Conservation (phyloP, 2,329 filamentous ascomycete species). For the Penicillium hordei region DNA sequence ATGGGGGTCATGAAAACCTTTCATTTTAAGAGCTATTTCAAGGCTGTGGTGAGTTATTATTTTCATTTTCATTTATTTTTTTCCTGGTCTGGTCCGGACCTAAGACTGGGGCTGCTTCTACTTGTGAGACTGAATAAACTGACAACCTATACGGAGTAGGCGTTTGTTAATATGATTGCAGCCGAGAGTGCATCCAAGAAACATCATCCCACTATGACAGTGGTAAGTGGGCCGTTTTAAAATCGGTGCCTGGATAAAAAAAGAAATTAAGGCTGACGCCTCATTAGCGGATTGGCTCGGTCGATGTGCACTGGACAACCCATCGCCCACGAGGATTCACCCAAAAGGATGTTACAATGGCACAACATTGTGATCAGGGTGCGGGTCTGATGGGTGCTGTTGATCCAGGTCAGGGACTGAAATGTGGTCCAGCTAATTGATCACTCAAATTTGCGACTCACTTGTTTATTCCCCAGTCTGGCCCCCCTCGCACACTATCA, state of each 20-base stretch:
- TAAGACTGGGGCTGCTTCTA: not conserved
- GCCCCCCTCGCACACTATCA: not conserved
- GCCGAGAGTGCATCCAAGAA: conserved; percentile 39
- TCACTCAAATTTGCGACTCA: not conserved
- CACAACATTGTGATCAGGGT: conserved; percentile 39
- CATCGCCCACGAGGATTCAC: conserved; percentile 42
- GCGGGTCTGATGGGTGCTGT: conserved; percentile 37
- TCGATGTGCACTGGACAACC: conserved; percentile 44
- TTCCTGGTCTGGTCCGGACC: not conserved
- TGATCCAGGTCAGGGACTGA: conserved; percentile 31
- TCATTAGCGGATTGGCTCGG: conserved; percentile 36
- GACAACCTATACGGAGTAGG: conserved; percentile 20
- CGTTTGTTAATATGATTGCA: conserved; percentile 40
- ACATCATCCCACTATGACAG: conserved; percentile 42
- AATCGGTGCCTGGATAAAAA: not conserved
- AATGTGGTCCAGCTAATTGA: conserved; percentile 23
- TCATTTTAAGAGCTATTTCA: conserved; percentile 42
- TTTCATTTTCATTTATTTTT: not conserved
- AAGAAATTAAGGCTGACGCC: conserved; percentile 14
- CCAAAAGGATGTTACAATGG: conserved; percentile 39
- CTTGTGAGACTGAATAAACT: not conserved
- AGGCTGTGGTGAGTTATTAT: conserved; percentile 35
- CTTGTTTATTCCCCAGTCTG: not conserved
- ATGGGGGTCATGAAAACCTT: conserved; percentile 41
- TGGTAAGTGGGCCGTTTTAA: conserved; percentile 30